Evolutionary conservation across 148 eudicot species (phyloP), one percentile per base, ranked within the genome.

Genomic region (Rhododendron molle): DNA sequence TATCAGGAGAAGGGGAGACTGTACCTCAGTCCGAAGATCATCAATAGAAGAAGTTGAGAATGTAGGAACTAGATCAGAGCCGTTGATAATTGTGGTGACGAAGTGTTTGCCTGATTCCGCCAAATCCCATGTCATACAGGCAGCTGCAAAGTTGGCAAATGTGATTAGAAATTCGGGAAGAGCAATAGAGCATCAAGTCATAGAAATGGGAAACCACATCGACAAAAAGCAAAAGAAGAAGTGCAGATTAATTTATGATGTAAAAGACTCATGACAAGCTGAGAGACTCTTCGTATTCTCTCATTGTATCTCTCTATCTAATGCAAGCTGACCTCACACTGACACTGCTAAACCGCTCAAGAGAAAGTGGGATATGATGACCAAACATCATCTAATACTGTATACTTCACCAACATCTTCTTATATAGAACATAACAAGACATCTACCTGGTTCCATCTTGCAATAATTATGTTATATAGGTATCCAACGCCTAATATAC

Each of bases 61-160:
- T 60, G 99, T 95, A 28, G 99, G 99, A 78, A 96, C 99, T 76
- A 96, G 88, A 90, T 96, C 99, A 86, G 99, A 94, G 44, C 97
- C 97, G 80, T 96, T 96, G 82, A 96, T 91, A 83, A 96, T 88
- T 77, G 99, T 93, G 54, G 97, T 91, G 67, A 96, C 92, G 87
- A 96, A 96, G 83, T 94, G 94, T 84, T 93, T 91, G 71, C 99
- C 99, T 80, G 99, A 96, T 90, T 96, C 98, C 7, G 99, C 99
- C 85, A 96, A 91, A 81, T 95, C 98, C 99, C 97, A 95, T 46
- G 99, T 96, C 99, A 96, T 94, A 87, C 99, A 95, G 78, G 99
- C 99, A 91, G 98, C 99, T 96, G 93, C 87, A 92, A 84, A 86
- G 13, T 73, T 87, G 8, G 72, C 36, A 85, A n/a, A 78, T 7